A percentile compares a stretch with the other conserved stretches of the same genome.
Evolutionary conservation across 179 eudicot genomes (phyloP).

Genomic region (Corrigiola litoralis): DNA sequence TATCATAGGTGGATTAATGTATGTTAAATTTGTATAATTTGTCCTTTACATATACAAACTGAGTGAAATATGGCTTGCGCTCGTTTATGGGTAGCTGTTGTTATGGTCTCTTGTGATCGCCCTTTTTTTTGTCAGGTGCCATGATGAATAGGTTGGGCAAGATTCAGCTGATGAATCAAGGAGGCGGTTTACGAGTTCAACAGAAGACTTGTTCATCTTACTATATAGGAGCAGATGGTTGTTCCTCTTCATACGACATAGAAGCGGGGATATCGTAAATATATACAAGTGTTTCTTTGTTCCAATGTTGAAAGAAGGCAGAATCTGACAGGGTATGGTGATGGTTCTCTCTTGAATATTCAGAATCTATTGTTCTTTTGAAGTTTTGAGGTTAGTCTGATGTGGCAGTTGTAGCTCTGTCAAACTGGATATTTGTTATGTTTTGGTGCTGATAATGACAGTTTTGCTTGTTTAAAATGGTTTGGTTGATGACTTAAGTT

Average conservation of each 20-base stretch:
- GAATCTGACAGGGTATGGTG: not conserved
- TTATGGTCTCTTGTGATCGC: no score
- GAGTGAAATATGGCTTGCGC: no score
- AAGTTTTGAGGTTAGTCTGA: not conserved
- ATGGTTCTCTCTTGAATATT: slow-evolving; percentile 9
- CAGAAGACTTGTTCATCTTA: not conserved
- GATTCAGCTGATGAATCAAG: not conserved
- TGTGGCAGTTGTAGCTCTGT: not conserved
- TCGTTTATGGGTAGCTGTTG: no score
- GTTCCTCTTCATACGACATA: not conserved
- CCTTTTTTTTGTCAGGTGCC: not conserved
- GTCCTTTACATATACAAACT: no score
- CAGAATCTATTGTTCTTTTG: not conserved
- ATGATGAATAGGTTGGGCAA: no score
- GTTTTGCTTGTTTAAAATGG: not conserved
- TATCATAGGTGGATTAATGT: no score
- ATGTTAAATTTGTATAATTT: no score
- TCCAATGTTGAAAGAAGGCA: not conserved
- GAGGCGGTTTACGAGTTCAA: slow-evolving; percentile 1
- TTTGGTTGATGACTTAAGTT: not conserved
- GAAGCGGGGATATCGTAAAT: not conserved
- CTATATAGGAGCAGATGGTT: slow-evolving; percentile 1
- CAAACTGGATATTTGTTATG: not conserved
- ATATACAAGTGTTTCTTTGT: not conserved
- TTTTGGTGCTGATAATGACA: slow-evolving; percentile 1